Evolutionary conservation across 148 eudicot species (phyloP), one percentile per base, ranked within the genome.

Genomic region (Cornus florida): DNA sequence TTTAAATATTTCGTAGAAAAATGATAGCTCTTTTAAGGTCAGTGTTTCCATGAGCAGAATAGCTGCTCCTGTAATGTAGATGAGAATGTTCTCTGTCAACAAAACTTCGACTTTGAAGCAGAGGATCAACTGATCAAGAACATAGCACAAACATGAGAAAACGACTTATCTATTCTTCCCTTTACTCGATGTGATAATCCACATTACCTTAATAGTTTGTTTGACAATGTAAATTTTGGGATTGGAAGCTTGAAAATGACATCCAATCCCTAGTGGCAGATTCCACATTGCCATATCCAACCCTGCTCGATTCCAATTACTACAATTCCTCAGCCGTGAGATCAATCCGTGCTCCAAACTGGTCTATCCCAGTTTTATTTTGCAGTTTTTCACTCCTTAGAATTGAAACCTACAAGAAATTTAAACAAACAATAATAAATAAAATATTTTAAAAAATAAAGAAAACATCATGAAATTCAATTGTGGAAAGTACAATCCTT

Each of bases 321-420:
- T 78, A 75, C 19, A 60, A 24, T 59, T 82, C 77, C 71, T 56
- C 62, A 12, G 66, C 70, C 24, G 82, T 67, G 17, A 95, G 82
- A 78, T 90, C 79, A 39, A 95, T 86, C 67, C 87, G 84, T 53
- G 97, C 92, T 67, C 87, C 99, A 85, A 93, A 96, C 86, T 93
- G 98, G 68, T 90, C 86, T 41, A 92, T 86, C 35, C 82, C 87
- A 0, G 81, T 69, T 74, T 75, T 68, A 43, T 41, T 82, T 73
- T 84, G 87, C 74, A 79, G 91, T 75, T 84, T 87, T 81, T 79
- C 81, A 83, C 91, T 96, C 85, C 97, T 88, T 7, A 96, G 81
- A 76, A 94, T 86, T 28, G 97, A 89, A 74, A 79, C 94, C 99
- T 96, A 92, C 75, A 70, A 57, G 19, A 66, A 50, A 75, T 71